A percentile compares a stretch with the other conserved stretches of the same genome.
Evolutionary conservation across 805 yeast genomes (phyloP).

Genomic region (Candida arabinofermentans): DNA sequence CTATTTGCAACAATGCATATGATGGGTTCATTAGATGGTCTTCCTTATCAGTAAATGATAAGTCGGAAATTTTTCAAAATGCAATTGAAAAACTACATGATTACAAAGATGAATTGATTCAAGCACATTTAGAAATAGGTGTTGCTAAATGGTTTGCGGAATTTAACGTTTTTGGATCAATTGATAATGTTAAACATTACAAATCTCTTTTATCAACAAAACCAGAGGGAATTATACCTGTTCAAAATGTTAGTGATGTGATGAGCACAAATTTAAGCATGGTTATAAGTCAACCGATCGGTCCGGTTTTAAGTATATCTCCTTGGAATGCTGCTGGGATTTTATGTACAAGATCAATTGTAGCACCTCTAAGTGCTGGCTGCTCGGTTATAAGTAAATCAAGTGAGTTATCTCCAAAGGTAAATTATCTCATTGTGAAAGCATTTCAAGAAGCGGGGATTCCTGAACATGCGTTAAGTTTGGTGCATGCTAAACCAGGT

Average conservation of each 20-base stretch:
- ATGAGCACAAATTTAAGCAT: slow-evolving; percentile 15
- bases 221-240: slow-evolving; percentile 19
- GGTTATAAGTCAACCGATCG: slow-evolving; percentile 36
- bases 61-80: slow-evolving; percentile 9
- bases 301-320: slow-evolving; percentile 42
- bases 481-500: slow-evolving; percentile 30
- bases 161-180: slow-evolving; percentile 30
- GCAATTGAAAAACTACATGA: slow-evolving; percentile 7
- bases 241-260: slow-evolving; percentile 8
- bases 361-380: slow-evolving; percentile 46
- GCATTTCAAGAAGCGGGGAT: slow-evolving; percentile 37
- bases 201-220: slow-evolving; percentile 17
- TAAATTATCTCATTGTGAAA: slow-evolving; percentile 32
- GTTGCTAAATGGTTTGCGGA: slow-evolving; percentile 34
- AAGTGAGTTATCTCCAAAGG: slow-evolving; percentile 35
- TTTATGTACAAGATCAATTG: slow-evolving; percentile 35
- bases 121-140: slow-evolving; percentile 33
- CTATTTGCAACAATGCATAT: slow-evolving; percentile 12
- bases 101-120: slow-evolving; percentile 12
- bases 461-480: slow-evolving; percentile 33
- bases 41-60: slow-evolving; percentile 4
- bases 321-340: slow-evolving; percentile 50
- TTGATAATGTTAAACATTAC: slow-evolving; percentile 31
- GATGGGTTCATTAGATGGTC: slow-evolving; percentile 20
- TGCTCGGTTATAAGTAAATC: slow-evolving; percentile 43